Conservation (phyloP, 2,329 filamentous ascomycete genomes). For the Monosporascus sp. region DNA sequence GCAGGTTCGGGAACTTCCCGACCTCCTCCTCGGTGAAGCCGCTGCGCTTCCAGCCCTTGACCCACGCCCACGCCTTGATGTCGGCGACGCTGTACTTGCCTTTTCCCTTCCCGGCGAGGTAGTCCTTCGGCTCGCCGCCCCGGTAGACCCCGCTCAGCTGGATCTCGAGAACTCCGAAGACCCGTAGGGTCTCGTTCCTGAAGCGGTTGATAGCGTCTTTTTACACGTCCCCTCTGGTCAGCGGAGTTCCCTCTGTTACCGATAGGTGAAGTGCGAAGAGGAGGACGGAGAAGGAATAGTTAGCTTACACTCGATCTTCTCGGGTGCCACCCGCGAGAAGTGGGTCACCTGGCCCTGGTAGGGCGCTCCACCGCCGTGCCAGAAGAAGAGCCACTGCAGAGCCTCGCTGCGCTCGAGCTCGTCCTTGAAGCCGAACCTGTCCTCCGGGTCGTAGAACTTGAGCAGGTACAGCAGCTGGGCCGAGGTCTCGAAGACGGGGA, state of each 20-base stretch:
- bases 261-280: not conserved
- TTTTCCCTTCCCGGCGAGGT: conserved; percentile 5
- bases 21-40: conserved; percentile 5
- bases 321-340: conserved; percentile 36
- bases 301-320: conserved; percentile 36
- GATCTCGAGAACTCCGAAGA: conserved; percentile 52
- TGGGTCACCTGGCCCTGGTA: conserved; percentile 37
- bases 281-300: not conserved
- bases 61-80: conserved; percentile 5
- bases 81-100: conserved; percentile 6
- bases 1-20: conserved; percentile 2
- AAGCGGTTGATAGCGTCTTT: conserved; percentile 43
- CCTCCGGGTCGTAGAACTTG: conserved; percentile 41
- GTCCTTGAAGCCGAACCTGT: conserved; percentile 47
- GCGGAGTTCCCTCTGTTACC: not conserved
- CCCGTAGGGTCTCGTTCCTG: conserved; percentile 45
- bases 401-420: conserved; percentile 42
- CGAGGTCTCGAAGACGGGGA: conserved; percentile 47
- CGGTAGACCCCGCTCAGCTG: conserved; percentile 26
- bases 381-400: conserved; percentile 52
- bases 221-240: not conserved
- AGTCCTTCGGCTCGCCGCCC: conserved; percentile 3
- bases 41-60: conserved; percentile 2
- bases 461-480: conserved; percentile 49
- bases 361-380: conserved; percentile 40